phyloP scores from a whole-genome alignment of 1,139 yeast species.

The Cylindricascospora bacillispora region DNA sequence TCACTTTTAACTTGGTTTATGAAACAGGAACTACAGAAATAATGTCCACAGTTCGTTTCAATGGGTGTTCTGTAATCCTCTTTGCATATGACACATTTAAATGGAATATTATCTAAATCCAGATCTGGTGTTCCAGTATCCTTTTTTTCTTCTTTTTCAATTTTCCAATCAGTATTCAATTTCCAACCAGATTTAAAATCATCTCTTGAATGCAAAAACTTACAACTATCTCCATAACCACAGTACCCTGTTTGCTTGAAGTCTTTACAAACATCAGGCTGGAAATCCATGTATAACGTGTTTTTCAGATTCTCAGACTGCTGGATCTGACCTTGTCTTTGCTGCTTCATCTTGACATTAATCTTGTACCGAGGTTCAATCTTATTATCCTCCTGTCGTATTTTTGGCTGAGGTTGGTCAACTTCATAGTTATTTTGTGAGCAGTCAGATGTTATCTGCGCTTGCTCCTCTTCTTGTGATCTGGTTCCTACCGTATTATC shows the following conservation, averaged over 20 bases:
- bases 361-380: too few species aligned
- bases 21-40: conserved; percentile 57
- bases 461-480: too few species aligned
- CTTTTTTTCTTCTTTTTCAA: conserved; percentile 9
- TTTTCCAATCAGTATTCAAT: conserved; percentile 62
- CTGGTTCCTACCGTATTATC: too few species aligned
- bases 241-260: conserved; percentile 86
- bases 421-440: too few species aligned
- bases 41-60: conserved; percentile 51
- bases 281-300: conserved; percentile 79
- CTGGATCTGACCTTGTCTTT: conserved; percentile 7
- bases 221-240: conserved; percentile 98
- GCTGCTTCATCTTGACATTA: conserved; percentile 1
- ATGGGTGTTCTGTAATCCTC: conserved; percentile 45
- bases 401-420: too few species aligned
- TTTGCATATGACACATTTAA: conserved; percentile 54
- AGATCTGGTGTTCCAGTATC: conserved; percentile 6
- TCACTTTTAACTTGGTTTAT: conserved; percentile 35
- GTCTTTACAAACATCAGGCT: conserved; percentile 92
- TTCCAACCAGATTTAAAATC: conserved; percentile 71
- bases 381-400: too few species aligned
- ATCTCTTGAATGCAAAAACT: conserved; percentile 80
- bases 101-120: conserved; percentile 34
- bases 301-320: conserved; percentile 45
- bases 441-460: too few species aligned